Percentiles rank a stretch among this genome's conserved stretches.
Evolutionary conservation across 306 rosid species (phyloP).

Genomic region (Hippophae tibetana): DNA sequence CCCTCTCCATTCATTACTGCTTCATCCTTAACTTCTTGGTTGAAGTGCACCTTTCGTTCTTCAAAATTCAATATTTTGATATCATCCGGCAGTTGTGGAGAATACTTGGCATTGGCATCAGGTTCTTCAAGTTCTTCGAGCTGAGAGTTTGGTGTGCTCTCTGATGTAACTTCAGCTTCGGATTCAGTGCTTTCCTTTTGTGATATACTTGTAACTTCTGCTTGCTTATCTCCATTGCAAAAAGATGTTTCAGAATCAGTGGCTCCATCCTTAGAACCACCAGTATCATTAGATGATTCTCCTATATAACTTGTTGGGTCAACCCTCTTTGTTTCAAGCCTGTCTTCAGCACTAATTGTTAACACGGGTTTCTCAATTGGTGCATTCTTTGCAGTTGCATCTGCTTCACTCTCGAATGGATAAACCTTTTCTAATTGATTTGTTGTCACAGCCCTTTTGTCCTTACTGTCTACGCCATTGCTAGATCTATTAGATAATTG

Average conservation of each 20-base stretch:
- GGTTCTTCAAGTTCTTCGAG: conserved; percentile 29
- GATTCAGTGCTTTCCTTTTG: conserved; percentile 22
- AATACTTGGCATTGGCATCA: conserved; percentile 5
- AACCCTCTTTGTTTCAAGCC: conserved; percentile 72
- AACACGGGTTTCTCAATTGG: conserved; percentile 27
- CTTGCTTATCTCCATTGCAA: conserved; percentile 49
- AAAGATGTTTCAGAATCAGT: conserved; percentile 47
- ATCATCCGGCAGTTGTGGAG: conserved; percentile 26
- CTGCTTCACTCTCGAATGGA: conserved; percentile 33
- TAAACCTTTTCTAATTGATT: conserved; percentile 35
- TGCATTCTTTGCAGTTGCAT: conserved; percentile 20
- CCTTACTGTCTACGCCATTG: conserved; percentile 34
- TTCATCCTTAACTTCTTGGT: conserved; percentile 20
- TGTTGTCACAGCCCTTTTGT: conserved; percentile 28
- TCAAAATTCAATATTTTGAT: conserved; percentile 21
- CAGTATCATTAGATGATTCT: conserved; percentile 41
- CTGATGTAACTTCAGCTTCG: conserved; percentile 33
- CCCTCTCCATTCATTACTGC: conserved; percentile 25
- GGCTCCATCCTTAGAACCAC: conserved; percentile 50
- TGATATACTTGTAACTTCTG: conserved; percentile 26
- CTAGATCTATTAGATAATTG: conserved; percentile 25
- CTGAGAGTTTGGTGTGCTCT: conserved; percentile 31
- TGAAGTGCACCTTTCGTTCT: conserved; percentile 19
- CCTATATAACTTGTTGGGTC: conserved; percentile 48
- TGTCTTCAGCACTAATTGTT: conserved; percentile 46